Conservation (phyloP, 208 protist genomes). For the Acanthamoeba sp. region DNA sequence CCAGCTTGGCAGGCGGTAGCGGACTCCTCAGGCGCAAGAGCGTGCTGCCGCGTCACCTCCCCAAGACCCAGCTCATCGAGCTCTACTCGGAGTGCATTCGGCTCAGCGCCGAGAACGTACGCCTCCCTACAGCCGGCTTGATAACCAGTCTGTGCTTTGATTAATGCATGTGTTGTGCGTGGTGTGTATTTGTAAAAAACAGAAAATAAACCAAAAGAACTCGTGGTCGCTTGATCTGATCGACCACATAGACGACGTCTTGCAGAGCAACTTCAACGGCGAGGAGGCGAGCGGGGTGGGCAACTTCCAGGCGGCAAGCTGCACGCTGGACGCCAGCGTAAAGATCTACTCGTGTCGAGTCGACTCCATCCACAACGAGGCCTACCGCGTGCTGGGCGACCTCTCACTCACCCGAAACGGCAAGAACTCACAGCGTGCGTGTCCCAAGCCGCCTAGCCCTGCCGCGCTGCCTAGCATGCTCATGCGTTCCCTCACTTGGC, state of each 20-base stretch:
- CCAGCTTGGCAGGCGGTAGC: not conserved
- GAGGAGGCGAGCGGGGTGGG: slow-evolving; percentile 67
- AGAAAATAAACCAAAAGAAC: slow-evolving; percentile 93
- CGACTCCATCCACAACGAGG: slow-evolving; percentile 90
- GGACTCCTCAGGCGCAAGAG: slow-evolving; percentile 10
- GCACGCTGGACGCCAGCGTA: slow-evolving; percentile 90
- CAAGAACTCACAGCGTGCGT: not conserved
- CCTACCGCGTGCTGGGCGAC: slow-evolving; percentile 89
- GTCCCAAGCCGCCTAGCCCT: too few relatives aligned
- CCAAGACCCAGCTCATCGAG: slow-evolving; percentile 80
- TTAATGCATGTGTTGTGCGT: not conserved
- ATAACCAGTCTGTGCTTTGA: not conserved
- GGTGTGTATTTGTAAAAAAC: not conserved
- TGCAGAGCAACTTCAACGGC: slow-evolving; percentile 74
- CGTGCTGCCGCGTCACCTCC: slow-evolving; percentile 21
- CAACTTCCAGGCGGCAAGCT: slow-evolving; percentile 90
- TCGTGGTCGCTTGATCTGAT: slow-evolving; percentile 91
- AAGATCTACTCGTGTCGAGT: slow-evolving; percentile 93
- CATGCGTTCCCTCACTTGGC: not conserved
- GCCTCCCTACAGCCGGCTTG: not conserved
- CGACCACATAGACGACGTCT: slow-evolving; percentile 90
- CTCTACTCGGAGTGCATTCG: slow-evolving; percentile 87
- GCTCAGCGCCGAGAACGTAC: slow-evolving; percentile 87
- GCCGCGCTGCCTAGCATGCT: too few relatives aligned
- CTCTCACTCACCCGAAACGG: slow-evolving; percentile 59